Conservation (phyloP, 495 filamentous ascomycete species). For the Trichodelitschia bisporula region DNA sequence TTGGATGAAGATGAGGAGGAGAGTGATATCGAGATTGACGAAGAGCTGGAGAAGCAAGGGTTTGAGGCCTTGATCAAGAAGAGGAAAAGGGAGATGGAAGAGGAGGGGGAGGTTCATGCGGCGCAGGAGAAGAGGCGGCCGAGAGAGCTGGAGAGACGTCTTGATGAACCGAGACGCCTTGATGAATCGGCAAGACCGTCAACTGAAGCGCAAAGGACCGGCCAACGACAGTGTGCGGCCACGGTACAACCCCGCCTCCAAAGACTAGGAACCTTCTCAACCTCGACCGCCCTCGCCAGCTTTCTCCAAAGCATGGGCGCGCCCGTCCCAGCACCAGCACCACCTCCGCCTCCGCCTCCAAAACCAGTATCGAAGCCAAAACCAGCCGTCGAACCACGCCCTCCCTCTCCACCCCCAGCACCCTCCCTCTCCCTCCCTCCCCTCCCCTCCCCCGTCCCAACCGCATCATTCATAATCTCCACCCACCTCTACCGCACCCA, state of each 20-base stretch:
- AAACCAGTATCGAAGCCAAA: neutral
- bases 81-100: constrained; percentile 11
- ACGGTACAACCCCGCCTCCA: neutral
- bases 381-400: neutral
- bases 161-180: no score
- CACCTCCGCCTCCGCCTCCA: neutral
- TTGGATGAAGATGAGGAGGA: constrained; percentile 16
- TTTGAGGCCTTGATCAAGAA: constrained; percentile 11
- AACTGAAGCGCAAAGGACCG: neutral
- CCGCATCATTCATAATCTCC: constrained; percentile 24
- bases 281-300: constrained; percentile 8
- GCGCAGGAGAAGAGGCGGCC: no score
- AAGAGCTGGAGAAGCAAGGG: constrained; percentile 6
- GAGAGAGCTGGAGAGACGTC: no score
- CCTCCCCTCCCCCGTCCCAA: constrained; percentile 9
- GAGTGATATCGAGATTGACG: constrained; percentile 11
- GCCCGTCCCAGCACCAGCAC: constrained; percentile 1
- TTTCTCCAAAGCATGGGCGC: constrained; percentile 9
- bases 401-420: constrained; percentile 1
- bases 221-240: neutral
- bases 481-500: constrained; percentile 22
- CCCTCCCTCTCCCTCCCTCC: constrained; percentile 1
- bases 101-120: no score
- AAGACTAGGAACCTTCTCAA: constrained; percentile 6
- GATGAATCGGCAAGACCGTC: neutral